These are phyloP conservation scores for Globisporangium echinulatum DNA, from an alignment of 352 stramenopile species.

Conservation along the genomic window DNA sequence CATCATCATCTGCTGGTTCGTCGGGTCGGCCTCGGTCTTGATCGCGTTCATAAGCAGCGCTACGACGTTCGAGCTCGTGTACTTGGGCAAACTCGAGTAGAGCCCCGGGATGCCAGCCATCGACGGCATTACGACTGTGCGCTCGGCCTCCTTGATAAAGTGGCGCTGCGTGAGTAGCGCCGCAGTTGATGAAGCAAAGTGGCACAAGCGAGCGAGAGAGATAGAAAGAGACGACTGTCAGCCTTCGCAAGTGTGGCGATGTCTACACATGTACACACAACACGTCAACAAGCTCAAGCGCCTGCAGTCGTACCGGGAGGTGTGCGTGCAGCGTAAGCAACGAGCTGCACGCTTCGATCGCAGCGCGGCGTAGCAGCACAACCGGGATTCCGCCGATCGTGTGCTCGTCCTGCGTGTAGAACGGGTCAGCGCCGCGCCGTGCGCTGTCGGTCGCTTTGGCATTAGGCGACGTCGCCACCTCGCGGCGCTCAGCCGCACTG, in stretches of 20 bases:
- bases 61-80: constrained; percentile 83
- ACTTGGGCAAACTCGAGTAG: constrained; percentile 78
- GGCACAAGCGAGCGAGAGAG: not conserved
- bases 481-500: constrained; percentile 27
- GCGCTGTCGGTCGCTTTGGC: constrained; percentile 24
- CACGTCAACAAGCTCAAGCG: not conserved
- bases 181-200: too few relatives aligned
- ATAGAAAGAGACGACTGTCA: not conserved
- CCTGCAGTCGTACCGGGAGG: constrained; percentile 33
- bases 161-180: constrained; percentile 23
- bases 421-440: constrained; percentile 33
- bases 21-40: constrained; percentile 76
- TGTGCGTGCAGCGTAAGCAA: constrained; percentile 79
- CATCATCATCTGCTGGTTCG: constrained; percentile 88
- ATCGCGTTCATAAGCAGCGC: constrained; percentile 76
- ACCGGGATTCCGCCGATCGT: constrained; percentile 69
- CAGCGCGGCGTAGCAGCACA: constrained; percentile 62
- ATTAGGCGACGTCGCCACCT: constrained; percentile 21
- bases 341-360: constrained; percentile 77
- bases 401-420: constrained; percentile 55
- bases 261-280: too few relatives aligned
- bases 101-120: constrained; percentile 65
- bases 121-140: constrained; percentile 46
- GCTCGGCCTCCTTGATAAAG: constrained; percentile 78
- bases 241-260: too few relatives aligned